Base-by-base conservation (phyloP, 164 flowering plant species). In the Protea cynaroides region DNA sequence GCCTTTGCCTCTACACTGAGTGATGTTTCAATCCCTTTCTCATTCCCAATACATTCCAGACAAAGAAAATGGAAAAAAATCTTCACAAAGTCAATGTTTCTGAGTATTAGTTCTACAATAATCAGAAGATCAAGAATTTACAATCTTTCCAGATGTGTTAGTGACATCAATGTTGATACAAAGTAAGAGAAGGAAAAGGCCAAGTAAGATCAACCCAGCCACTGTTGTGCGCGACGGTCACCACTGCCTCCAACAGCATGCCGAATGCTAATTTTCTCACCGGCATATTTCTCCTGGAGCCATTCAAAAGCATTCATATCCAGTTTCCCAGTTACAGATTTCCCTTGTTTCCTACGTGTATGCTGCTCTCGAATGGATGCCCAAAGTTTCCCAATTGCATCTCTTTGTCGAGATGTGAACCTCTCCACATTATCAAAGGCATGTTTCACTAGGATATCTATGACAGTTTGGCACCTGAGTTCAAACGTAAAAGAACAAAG, bases 381-480 rank as follows among this genome's bases (percentile, higher is more conserved):
- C 97, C 97, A 94, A 24, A 94, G 92, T 67, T 86, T 89, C 68
- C 59, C 76, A 36, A 94, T 87, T 40, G 96, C 97, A 68, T 82
- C 84, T 72, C 99, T 84, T 70, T 94, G 96, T 61, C 24, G 72
- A 54, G 80, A 63, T 25, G 97, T 94, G 75, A 94, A 94, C 71
- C 87, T 86, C 57, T 81, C 70, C 38, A 85, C 72, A 63, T 91
- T 88, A 58, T 94, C 97, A 65, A 66, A 89, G 18, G 99, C 99
- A 61, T 89, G 96, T 74, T 89, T 91, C 14, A 84, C 97, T 65
- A 88, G 69, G 57, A 94, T 91, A 72, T 91, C 99, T 34, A 94
- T 86, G 14, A 77, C 92, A 44, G 97, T 91, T 70, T 94, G 97
- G 75, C 96, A 87, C 99, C 97, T 94, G 80, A 59, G 57, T 70